phyloP scores from a whole-genome alignment of 192 early-diverging fungal species.

The Coemansia sp. region DNA sequence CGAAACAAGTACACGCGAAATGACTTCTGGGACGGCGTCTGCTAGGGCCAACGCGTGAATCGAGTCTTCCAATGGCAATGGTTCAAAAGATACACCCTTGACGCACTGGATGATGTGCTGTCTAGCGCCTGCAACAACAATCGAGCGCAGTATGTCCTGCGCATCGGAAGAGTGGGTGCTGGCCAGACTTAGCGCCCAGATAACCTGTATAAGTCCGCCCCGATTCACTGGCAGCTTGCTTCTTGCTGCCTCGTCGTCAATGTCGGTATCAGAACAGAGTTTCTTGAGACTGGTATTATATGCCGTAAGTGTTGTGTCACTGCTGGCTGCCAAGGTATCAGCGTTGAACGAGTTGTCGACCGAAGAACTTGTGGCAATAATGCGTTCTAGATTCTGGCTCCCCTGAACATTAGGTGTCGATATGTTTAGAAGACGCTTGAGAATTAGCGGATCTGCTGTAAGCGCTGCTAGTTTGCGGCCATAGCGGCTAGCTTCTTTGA shows the following conservation, averaged over 20 bases:
- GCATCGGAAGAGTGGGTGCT: conserved; percentile 22
- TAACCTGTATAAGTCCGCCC: conserved; percentile 19
- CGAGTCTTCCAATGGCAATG: not conserved
- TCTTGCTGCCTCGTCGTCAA: conserved; percentile 1
- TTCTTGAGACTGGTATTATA: conserved; percentile 15
- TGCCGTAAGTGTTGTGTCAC: conserved; percentile 11
- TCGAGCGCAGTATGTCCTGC: conserved; percentile 15
- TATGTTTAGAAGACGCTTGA: conserved; percentile 39
- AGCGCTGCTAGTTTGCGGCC: conserved; percentile 20
- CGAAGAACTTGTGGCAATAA: conserved; percentile 16
- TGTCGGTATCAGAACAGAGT: conserved; percentile 4
- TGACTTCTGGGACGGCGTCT: conserved; percentile 25
- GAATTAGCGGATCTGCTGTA: conserved; percentile 17
- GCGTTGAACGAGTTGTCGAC: conserved; percentile 34
- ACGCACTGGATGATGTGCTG: conserved; percentile 42
- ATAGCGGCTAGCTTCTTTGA: not conserved
- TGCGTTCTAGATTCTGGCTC: conserved; percentile 36
- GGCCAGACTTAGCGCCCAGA: conserved; percentile 49
- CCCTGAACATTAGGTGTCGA: conserved; percentile 40
- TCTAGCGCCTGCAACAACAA: conserved; percentile 26
- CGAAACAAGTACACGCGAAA: conserved; percentile 37
- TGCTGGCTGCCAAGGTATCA: conserved; percentile 3
- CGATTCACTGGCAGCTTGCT: conserved; percentile 16
- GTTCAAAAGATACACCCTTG: conserved; percentile 9
- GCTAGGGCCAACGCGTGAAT: conserved; percentile 16